A percentile compares a stretch with the other conserved stretches of the same genome.
These are phyloP conservation scores for Byssoonygena ceratinophila DNA, from an alignment of 2,329 filamentous ascomycete species.

Conservation along the genomic window DNA sequence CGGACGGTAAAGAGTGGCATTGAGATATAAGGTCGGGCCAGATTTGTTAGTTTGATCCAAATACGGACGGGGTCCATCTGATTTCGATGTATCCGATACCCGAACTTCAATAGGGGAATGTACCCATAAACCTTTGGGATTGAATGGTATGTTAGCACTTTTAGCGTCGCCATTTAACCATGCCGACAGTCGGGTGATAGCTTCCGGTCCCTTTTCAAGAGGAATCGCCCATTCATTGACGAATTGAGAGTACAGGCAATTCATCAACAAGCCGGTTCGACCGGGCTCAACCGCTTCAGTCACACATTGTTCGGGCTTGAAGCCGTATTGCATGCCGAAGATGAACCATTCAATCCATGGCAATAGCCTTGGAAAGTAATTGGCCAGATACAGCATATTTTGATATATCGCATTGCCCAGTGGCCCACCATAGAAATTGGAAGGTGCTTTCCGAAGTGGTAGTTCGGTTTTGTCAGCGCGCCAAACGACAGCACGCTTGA, in stretches of 20 bases:
- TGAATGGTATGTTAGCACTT: slow-evolving; percentile 65
- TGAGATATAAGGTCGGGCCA: slow-evolving; percentile 73
- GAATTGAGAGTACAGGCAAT: slow-evolving; percentile 96
- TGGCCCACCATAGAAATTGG: slow-evolving; percentile 68
- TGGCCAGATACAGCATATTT: slow-evolving; percentile 70
- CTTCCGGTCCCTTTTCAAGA: slow-evolving; percentile 74
- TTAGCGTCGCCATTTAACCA: slow-evolving; percentile 72
- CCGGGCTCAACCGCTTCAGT: slow-evolving; percentile 71
- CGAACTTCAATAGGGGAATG: slow-evolving; percentile 91
- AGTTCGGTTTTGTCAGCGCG: slow-evolving; percentile 66
- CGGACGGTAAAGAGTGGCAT: slow-evolving; percentile 78
- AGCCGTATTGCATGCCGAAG: slow-evolving; percentile 95
- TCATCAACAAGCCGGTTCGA: slow-evolving; percentile 76
- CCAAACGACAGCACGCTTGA: slow-evolving; percentile 79
- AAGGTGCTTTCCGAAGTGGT: slow-evolving; percentile 47
- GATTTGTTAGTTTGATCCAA: slow-evolving; percentile 61
- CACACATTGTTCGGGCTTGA: slow-evolving; percentile 53
- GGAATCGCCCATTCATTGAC: slow-evolving; percentile 98
- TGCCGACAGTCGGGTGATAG: slow-evolving; percentile 66
- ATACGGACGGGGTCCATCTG: slow-evolving; percentile 46
- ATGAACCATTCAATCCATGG: slow-evolving; percentile 94
- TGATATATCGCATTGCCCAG: slow-evolving; percentile 88
- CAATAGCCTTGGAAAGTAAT: slow-evolving; percentile 65
- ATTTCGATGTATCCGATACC: slow-evolving; percentile 57
- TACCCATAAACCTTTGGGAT: slow-evolving; percentile 66